Evolutionary conservation across 768 basidiomycete genomes (phyloP), one percentile per base, ranked within the genome.

Genomic region (Myochromella boudieri): DNA sequence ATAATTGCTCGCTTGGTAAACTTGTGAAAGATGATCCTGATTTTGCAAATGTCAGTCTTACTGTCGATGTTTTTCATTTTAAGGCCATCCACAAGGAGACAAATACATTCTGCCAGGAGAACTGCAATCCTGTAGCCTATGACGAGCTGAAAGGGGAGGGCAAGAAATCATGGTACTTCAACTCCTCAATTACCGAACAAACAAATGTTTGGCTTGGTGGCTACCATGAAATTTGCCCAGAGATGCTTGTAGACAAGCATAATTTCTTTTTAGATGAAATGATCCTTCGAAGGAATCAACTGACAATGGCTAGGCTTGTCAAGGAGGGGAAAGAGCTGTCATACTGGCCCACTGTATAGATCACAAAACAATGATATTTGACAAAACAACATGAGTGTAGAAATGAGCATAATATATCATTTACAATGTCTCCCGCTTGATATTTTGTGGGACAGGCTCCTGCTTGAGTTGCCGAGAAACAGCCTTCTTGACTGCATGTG

Each of bases 141-240:
- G 62, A 61, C 3, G 71, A 75, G 28, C 59, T 78, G 4, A 20
- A 38, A 0, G 54, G 37, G 1, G 48, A 58, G 9, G 56, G 63
- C 8, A 55, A 53, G 0, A 53, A 55, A 8, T 27, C 22, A 3
- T 78, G 71, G 72, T 34, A 43, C 0, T 76, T 78, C 56, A 78
- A 76, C 27, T 72, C 67, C 0, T 76, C 70, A 0, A 55, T 60
- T 3, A 68, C 72, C 0, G 70, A 77, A 39, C 72, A 75, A 44
- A 55, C 63, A 0, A 77, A 77, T 50, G 62, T 61, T 0, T 77
- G 76, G 76, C 37, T 75, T 11, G 68, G 69, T 0, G 67, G 68
- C 47, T 75, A 49, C 48, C 59, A 60, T 0, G 43, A 62, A 0
- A 68, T 71, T n/a, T 50, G 62, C 0, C 54, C 64, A 0, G 71